Conservation (phyloP, 345 rosid species). For the Trapa incisa region DNA sequence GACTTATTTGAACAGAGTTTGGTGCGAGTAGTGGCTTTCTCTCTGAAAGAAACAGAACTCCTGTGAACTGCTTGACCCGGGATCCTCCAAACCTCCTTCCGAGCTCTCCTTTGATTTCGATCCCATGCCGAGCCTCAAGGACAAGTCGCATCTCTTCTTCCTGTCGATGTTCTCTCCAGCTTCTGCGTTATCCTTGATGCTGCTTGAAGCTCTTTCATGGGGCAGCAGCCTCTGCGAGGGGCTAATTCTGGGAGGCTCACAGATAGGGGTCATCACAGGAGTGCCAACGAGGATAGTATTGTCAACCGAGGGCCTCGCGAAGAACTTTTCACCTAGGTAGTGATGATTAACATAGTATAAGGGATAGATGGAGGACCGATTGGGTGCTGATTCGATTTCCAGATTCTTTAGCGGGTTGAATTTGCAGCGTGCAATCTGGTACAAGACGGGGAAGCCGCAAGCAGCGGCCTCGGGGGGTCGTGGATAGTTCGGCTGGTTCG, state of each 20-base stretch:
- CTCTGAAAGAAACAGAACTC: conserved; percentile 51
- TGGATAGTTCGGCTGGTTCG: conserved; percentile 9
- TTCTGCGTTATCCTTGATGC: conserved; percentile 8
- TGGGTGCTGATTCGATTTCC: conserved; percentile 22
- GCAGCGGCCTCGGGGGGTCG: conserved; percentile 15
- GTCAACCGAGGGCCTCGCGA: conserved; percentile 15
- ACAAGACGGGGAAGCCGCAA: conserved; percentile 26
- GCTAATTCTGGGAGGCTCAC: conserved; percentile 22
- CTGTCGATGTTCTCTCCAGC: conserved; percentile 17
- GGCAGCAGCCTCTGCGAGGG: conserved; percentile 20
- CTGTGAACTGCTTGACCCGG: conserved; percentile 7
- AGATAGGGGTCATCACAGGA: conserved; percentile 42
- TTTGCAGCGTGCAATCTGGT: conserved; percentile 20
- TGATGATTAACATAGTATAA: conserved; percentile 51
- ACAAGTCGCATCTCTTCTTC: conserved; percentile 54
- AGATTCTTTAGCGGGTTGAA: conserved; percentile 16
- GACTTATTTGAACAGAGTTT: neutral
- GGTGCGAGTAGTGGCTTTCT: conserved; percentile 18
- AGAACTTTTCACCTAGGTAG: conserved; percentile 23
- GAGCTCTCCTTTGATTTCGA: conserved; percentile 30
- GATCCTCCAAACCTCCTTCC: neutral
- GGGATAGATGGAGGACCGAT: conserved; percentile 54
- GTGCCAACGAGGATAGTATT: conserved; percentile 47
- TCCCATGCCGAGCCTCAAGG: conserved; percentile 61
- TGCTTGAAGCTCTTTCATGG: conserved; percentile 1